Evolutionary conservation across 129 eudicot genomes (phyloP).

Genomic region (Tagetes erecta): DNA sequence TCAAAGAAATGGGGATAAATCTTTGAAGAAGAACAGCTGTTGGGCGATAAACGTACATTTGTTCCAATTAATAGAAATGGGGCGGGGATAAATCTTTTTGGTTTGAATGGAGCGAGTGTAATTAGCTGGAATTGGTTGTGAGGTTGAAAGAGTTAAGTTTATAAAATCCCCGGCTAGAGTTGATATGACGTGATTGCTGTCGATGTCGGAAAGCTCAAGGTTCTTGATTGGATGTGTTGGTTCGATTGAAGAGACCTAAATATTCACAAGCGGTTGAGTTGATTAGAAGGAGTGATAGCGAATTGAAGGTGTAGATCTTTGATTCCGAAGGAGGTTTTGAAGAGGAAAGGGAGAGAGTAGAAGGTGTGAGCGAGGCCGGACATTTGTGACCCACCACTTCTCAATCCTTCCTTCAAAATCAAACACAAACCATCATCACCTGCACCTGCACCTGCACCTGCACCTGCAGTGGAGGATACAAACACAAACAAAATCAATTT

Average conservation of each 20-base stretch:
- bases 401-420: too few species aligned
- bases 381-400: not conserved
- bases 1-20: conserved; percentile 40
- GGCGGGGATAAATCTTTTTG: conserved; percentile 41
- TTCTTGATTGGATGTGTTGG: conserved; percentile 50
- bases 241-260: conserved; percentile 49
- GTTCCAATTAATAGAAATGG: conserved; percentile 22
- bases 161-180: conserved; percentile 28
- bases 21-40: conserved; percentile 38
- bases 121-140: conserved; percentile 45
- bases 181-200: conserved; percentile 57
- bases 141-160: conserved; percentile 35
- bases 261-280: conserved; percentile 39
- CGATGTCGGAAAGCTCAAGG: conserved; percentile 41
- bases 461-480: too few species aligned
- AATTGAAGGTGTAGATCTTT: conserved; percentile 34
- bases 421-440: too few species aligned
- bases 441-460: too few species aligned
- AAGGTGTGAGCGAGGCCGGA: conserved; percentile 48
- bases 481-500: too few species aligned
- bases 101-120: conserved; percentile 53
- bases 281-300: conserved; percentile 44
- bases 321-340: conserved; percentile 54
- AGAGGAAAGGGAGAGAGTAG: conserved; percentile 35
- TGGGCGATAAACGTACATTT: conserved; percentile 58